phyloP scores from a whole-genome alignment of 345 rosid genomes.

The Gossypium raimondii region DNA sequence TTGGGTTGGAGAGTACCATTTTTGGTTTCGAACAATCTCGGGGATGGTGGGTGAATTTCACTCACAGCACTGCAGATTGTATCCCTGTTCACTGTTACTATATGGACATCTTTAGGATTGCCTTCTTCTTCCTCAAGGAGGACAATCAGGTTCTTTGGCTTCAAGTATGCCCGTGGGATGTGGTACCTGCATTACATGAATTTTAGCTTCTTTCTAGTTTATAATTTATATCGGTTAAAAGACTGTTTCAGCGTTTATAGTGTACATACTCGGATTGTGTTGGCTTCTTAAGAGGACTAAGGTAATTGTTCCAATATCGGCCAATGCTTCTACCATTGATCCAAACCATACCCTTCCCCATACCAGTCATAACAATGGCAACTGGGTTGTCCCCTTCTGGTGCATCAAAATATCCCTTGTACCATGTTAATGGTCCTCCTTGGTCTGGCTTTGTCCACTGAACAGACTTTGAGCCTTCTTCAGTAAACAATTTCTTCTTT shows the following conservation, averaged over 20 bases:
- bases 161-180: slow-evolving; percentile 72
- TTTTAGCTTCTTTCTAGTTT: not conserved
- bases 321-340: slow-evolving; percentile 78
- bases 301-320: slow-evolving; percentile 70
- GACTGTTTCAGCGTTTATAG: not conserved
- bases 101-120: slow-evolving; percentile 47
- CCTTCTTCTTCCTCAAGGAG: slow-evolving; percentile 67
- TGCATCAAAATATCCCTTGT: slow-evolving; percentile 64
- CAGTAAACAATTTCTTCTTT: slow-evolving; percentile 33
- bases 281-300: slow-evolving; percentile 62
- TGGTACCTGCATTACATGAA: slow-evolving; percentile 48
- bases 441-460: slow-evolving; percentile 38
- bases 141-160: slow-evolving; percentile 61
- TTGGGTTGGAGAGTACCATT: slow-evolving; percentile 29
- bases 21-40: slow-evolving; percentile 46
- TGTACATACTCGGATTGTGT: slow-evolving; percentile 54
- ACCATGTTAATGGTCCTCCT: slow-evolving; percentile 61
- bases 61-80: slow-evolving; percentile 60
- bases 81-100: slow-evolving; percentile 54
- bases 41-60: slow-evolving; percentile 56
- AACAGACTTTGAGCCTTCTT: slow-evolving; percentile 46
- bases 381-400: slow-evolving; percentile 64
- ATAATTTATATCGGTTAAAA: too few relatives aligned
- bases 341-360: slow-evolving; percentile 88
- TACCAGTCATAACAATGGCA: slow-evolving; percentile 45